phyloP scores from a whole-genome alignment of 2,329 filamentous ascomycete genomes.

The Aspergillus texensis region DNA sequence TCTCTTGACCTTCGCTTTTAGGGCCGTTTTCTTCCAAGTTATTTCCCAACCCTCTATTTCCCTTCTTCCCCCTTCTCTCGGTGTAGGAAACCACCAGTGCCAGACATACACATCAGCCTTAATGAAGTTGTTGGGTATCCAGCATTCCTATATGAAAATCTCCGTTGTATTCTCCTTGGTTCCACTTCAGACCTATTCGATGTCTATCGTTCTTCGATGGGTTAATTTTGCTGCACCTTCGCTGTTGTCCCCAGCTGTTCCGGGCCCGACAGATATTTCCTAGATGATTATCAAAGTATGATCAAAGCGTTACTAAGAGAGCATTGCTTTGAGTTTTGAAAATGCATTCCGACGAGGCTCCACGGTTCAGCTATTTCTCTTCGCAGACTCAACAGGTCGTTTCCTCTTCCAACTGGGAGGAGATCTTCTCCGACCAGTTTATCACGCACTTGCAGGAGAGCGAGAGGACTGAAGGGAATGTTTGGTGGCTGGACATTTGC shows the following conservation, averaged over 20 bases:
- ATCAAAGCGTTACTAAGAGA: conserved; percentile 7
- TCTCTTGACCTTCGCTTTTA: neutral
- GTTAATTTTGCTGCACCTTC: neutral
- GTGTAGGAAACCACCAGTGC: neutral
- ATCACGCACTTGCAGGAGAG: conserved; percentile 16
- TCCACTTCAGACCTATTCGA: neutral
- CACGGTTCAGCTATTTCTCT: conserved; percentile 90
- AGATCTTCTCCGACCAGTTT: conserved; percentile 17
- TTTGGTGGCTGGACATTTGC: conserved; percentile 96
- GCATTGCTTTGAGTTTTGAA: neutral
- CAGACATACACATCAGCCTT: neutral
- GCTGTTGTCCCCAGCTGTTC: conserved; percentile 6
- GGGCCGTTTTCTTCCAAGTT: neutral
- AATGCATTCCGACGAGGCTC: conserved; percentile 8
- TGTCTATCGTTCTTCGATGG: neutral
- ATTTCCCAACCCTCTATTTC: neutral
- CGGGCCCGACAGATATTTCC: conserved; percentile 5
- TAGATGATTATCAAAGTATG: neutral
- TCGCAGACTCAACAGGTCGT: conserved; percentile 69
- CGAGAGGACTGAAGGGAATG: conserved; percentile 36
- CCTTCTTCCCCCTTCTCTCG: neutral
- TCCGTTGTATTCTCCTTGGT: neutral
- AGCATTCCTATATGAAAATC: neutral
- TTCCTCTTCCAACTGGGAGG: conserved; percentile 24
- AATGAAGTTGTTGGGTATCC: neutral